A percentile compares a stretch with the other conserved stretches of the same genome.
Evolutionary conservation across 169 alveolate species (phyloP).

Genomic region (Plasmodium cynomolgi): DNA sequence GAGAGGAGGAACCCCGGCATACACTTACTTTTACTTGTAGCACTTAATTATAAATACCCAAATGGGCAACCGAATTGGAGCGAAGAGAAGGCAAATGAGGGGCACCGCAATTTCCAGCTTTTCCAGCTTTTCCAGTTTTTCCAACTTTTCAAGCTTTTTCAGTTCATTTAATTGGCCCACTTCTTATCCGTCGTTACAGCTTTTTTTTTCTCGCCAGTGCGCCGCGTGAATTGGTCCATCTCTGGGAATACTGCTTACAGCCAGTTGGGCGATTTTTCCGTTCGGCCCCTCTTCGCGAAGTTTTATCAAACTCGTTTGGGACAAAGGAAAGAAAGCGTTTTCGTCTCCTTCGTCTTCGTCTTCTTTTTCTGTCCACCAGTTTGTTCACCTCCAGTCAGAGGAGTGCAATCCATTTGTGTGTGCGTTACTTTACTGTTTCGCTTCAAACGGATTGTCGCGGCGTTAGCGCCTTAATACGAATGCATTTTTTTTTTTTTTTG

Average conservation of each 20-base stretch:
- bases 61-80: background rate
- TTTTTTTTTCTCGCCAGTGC: background rate
- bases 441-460: background rate
- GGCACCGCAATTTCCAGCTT: background rate
- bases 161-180: background rate
- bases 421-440: background rate
- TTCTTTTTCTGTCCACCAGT: background rate
- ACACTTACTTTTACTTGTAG: background rate
- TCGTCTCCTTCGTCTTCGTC: no score
- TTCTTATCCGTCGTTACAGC: background rate
- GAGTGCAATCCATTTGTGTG: background rate
- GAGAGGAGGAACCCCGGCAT: background rate
- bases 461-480: background rate
- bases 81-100: background rate
- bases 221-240: background rate
- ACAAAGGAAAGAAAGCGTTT: background rate
- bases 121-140: background rate
- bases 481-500: conserved; percentile 13
- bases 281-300: background rate
- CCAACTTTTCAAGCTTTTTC: background rate
- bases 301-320: background rate
- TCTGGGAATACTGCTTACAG: background rate
- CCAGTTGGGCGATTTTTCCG: background rate
- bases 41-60: background rate
- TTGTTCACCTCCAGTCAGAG: background rate